Evolutionary conservation across 192 early-diverging fungal genomes (phyloP).

Genomic region (Cetraspora pellucida): DNA sequence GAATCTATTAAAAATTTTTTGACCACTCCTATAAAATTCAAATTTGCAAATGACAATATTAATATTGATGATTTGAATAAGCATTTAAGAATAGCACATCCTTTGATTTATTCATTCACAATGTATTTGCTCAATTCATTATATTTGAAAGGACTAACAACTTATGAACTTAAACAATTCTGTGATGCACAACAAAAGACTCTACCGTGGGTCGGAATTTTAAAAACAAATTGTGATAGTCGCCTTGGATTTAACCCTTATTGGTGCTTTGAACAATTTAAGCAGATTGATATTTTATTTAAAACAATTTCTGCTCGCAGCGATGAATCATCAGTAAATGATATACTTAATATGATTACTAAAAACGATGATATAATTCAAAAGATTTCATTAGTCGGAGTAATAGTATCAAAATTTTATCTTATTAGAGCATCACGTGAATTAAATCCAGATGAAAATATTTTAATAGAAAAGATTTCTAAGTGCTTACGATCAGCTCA

Average conservation of each 20-base stretch:
- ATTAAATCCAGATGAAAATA: not conserved
- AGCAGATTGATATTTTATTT: not conserved
- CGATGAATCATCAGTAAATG: not conserved
- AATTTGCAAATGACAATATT: constrained; percentile 17
- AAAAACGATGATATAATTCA: not conserved
- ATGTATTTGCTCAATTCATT: constrained; percentile 29
- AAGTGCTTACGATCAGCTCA: not conserved
- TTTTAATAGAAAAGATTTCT: constrained; percentile 12
- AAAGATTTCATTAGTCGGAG: constrained; percentile 15
- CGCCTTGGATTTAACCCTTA: constrained; percentile 33
- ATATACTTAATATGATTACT: not conserved
- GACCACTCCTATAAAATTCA: not conserved
- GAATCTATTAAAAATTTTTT: not conserved
- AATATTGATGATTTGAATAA: not conserved
- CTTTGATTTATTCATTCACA: constrained; percentile 20
- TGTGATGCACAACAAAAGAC: not conserved
- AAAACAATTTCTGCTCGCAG: not conserved
- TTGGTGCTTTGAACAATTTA: not conserved
- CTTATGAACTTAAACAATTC: constrained; percentile 29
- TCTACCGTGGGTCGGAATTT: constrained; percentile 24
- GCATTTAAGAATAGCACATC: not conserved
- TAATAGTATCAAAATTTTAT: constrained; percentile 19
- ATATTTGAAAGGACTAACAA: constrained; percentile 6
- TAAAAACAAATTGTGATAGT: not conserved
- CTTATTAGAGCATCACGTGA: constrained; percentile 19